A percentile compares a stretch with the other conserved stretches of the same genome.
These are phyloP conservation scores for Plasmodium gaboni DNA, from an alignment of 169 alveolate genomes.

Conservation along the genomic window DNA sequence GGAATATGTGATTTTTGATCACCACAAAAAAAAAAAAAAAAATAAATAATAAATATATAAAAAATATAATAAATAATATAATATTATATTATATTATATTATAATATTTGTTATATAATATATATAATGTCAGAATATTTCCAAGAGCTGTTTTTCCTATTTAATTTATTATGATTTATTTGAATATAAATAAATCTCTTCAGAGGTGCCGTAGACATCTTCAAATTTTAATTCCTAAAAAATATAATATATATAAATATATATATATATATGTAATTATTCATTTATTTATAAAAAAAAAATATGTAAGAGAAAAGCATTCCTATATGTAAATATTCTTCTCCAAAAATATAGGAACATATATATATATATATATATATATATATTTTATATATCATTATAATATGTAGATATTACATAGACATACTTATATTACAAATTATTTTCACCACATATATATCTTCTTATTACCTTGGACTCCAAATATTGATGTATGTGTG, in stretches of 20 bases:
- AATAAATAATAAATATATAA: neutral
- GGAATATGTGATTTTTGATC: neutral
- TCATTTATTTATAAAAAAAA: too few relatives aligned
- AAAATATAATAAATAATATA: neutral
- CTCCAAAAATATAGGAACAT: too few relatives aligned
- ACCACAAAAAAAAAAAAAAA: neutral
- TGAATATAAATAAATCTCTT: constrained; percentile 56
- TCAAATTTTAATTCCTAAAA: constrained; percentile 60
- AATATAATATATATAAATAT: neutral
- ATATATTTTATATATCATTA: too few relatives aligned
- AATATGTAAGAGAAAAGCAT: too few relatives aligned
- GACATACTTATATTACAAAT: too few relatives aligned
- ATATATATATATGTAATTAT: neutral
- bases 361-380: too few relatives aligned
- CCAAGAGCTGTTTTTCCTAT: neutral
- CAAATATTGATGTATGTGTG: constrained; percentile 83
- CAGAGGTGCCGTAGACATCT: constrained; percentile 67
- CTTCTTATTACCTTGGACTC: constrained; percentile 76
- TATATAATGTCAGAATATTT: too few relatives aligned
- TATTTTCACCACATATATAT: too few relatives aligned
- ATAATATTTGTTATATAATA: too few relatives aligned
- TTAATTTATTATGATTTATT: neutral
- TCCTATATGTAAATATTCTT: too few relatives aligned
- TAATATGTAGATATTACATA: too few relatives aligned
- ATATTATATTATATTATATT: too few relatives aligned